These are phyloP conservation scores for Hibiscus syriacus DNA, from an alignment of 345 rosid species.

Conservation along the genomic window DNA sequence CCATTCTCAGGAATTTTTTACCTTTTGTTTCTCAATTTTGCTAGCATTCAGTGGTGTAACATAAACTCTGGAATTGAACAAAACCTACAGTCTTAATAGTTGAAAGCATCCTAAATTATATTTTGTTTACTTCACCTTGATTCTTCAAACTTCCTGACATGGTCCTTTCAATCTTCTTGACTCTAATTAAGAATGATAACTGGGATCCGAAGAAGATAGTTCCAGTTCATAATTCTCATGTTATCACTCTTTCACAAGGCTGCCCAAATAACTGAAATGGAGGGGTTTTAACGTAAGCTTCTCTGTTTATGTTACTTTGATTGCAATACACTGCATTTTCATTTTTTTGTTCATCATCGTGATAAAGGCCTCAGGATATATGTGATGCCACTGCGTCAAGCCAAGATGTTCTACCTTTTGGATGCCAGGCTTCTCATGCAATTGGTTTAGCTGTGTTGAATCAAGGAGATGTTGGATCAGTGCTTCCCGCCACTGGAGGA, in stretches of 20 bases:
- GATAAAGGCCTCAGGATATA: constrained; percentile 90
- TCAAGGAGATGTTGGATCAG: constrained; percentile 59
- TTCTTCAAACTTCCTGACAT: constrained; percentile 5
- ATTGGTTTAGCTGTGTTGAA: constrained; percentile 46
- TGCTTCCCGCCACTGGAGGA: constrained; percentile 51
- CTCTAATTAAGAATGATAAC: constrained; percentile 49
- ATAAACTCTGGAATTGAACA: not conserved
- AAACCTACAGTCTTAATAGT: too few relatives aligned
- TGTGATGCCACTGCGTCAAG: too few relatives aligned
- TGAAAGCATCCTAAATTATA: constrained; percentile 10
- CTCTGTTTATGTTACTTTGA: constrained; percentile 2
- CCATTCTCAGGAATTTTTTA: not conserved
- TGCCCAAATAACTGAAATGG: constrained; percentile 80
- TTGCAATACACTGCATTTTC: constrained; percentile 6
- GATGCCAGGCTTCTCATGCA: constrained; percentile 54
- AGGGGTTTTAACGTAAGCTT: constrained; percentile 59
- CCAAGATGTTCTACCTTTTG: constrained; percentile 38
- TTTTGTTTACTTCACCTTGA: not conserved
- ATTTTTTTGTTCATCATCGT: constrained; percentile 18
- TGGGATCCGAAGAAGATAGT: constrained; percentile 67
- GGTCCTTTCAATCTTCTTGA: not conserved
- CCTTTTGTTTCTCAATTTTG: too few relatives aligned
- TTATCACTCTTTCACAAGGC: constrained; percentile 77
- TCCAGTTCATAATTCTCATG: constrained; percentile 60
- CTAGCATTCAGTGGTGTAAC: not conserved